These are phyloP conservation scores for Amaranthus tricolor DNA, from an alignment of 179 eudicot species.

Conservation along the genomic window DNA sequence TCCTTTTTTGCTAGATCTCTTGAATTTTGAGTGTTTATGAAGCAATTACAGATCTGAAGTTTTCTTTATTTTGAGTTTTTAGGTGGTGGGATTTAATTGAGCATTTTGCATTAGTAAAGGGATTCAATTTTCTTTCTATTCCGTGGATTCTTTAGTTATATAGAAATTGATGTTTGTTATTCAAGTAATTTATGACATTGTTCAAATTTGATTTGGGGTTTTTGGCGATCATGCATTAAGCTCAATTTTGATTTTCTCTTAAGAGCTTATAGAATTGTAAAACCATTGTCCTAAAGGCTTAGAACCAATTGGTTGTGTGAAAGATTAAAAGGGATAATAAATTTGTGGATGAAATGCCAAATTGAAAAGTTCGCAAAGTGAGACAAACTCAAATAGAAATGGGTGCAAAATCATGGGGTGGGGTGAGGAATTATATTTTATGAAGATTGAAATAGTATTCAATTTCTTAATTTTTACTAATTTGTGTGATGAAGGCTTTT, in stretches of 20 bases:
- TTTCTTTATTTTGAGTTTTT: background rate
- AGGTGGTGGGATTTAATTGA: conserved; percentile 12
- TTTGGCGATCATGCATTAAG: conserved; percentile 4
- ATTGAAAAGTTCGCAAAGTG: too few species aligned
- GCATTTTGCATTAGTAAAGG: background rate
- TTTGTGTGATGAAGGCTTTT: too few species aligned
- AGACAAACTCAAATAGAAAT: too few species aligned
- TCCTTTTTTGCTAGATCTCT: background rate
- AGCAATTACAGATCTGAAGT: conserved; percentile 33
- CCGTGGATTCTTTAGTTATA: too few species aligned
- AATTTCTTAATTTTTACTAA: background rate
- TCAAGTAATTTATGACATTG: conserved; percentile 1
- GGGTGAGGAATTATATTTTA: background rate
- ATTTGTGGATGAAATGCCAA: too few species aligned
- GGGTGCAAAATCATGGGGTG: too few species aligned
- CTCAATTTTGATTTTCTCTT: conserved; percentile 16
- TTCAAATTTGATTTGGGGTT: background rate
- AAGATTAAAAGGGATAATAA: too few species aligned
- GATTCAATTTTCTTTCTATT: background rate
- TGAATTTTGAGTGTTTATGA: conserved; percentile 17
- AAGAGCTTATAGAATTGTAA: background rate
- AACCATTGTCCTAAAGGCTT: too few species aligned
- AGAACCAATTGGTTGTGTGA: too few species aligned
- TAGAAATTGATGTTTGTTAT: background rate
- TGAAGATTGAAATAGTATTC: background rate